A percentile compares a stretch with the other conserved stretches of the same genome.
phyloP scores from a whole-genome alignment of 495 filamentous ascomycete genomes.

The Lasiosphaeria miniovina region DNA sequence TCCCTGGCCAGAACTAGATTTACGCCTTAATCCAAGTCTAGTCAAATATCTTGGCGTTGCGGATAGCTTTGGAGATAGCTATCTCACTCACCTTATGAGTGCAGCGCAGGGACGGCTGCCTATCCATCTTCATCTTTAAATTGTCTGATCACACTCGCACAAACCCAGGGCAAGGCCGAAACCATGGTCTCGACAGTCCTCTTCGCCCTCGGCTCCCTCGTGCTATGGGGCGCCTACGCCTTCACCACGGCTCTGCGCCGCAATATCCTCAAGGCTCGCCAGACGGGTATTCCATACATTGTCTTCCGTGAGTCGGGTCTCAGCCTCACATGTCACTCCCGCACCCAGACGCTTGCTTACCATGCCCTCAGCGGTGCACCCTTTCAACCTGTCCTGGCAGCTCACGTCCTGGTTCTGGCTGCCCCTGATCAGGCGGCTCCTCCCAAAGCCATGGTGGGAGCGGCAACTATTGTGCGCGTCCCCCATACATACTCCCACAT shows the following conservation, averaged over 20 bases:
- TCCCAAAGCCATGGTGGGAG: conserved; percentile 46
- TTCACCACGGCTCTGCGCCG: conserved; percentile 29
- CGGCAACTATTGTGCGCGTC: conserved; percentile 44
- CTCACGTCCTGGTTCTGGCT: conserved; percentile 46
- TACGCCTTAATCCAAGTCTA: no score
- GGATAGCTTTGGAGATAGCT: no score
- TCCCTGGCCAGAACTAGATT: no score
- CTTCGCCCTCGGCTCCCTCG: conserved; percentile 14
- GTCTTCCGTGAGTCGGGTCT: conserved; percentile 41
- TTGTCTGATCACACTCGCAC: no score
- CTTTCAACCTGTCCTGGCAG: conserved; percentile 49
- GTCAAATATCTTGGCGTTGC: no score
- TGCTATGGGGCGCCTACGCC: conserved; percentile 18
- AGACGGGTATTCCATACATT: conserved; percentile 42
- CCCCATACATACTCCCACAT: not conserved
- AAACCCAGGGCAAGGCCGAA: not conserved
- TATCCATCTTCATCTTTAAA: no score
- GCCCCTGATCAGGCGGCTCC: conserved; percentile 41
- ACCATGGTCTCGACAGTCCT: conserved; percentile 26
- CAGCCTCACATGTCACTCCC: not conserved
- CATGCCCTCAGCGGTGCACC: conserved; percentile 35
- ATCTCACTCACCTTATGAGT: no score
- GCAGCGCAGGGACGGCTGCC: no score
- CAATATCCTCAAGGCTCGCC: conserved; percentile 45
- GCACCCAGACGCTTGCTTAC: conserved; percentile 5